Evolutionary conservation across 192 early-diverging fungal species (phyloP), one percentile per base, ranked within the genome.

Genomic region (Funneliformis geosporum): DNA sequence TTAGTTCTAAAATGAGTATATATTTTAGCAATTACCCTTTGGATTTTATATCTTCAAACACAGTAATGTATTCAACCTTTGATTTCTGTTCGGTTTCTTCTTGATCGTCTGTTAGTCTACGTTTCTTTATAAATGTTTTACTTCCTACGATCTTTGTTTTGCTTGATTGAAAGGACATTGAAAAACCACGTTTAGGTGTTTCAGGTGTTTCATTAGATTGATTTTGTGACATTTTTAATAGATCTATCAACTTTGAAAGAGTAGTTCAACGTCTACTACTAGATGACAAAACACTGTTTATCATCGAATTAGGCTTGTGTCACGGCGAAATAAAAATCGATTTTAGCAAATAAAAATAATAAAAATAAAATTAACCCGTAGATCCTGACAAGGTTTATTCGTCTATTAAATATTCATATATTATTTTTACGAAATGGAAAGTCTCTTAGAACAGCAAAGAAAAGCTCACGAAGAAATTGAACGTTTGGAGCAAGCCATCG

Each of bases 391-490:
- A 33, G 33, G 0, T 33, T 33, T 33, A 33, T 2, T 33, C 33
- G 33, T 33, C 33, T 2, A 33, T 33, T 33, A 33, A 2, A 33
- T 33, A 33, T 33, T 2, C 33, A 33, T 33, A 2, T 33, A 33
- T 47, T 2, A 11, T 50, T 50, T 55, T 55, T 4, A 21, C 18
- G 50, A 47, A 66, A 78, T 78, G 76, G 76, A 78, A 78, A 78
- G 76, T 8, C 68, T 78, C 5, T n/a, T 85, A 82, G 84, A 85
- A 55, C 82, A 86, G 83, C 77, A 82, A 64, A 64, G 81, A 44
- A 86, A 88, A 60, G 88, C 90, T 27, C 92, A 96, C 82, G 96
- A 99, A 86, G 94, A 96, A 80, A 90, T 96, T 74, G 97, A 99
- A 86, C 91, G 95, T 40, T 80, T 97, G n/a, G 95, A 98, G 82